A percentile compares a stretch with the other conserved stretches of the same genome.
Evolutionary conservation across 1,284 basidiomycete species (phyloP).

Genomic region (Albatrellus sp.): DNA sequence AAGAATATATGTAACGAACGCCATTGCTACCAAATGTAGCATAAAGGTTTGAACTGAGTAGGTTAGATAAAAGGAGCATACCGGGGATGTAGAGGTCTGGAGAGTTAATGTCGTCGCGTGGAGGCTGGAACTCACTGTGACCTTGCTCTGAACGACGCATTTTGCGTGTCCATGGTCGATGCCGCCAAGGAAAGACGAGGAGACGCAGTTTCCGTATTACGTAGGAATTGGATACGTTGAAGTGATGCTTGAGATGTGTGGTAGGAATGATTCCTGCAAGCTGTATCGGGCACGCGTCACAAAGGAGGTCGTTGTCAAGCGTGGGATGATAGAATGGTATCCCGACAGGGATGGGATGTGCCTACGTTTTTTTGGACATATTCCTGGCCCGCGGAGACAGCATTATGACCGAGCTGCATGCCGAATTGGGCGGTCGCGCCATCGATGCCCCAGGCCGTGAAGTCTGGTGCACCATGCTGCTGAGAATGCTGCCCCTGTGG

Average conservation of each 20-base stretch:
- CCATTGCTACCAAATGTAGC: conserved; percentile 59
- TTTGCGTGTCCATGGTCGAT: conserved; percentile 71
- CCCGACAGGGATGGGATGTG: conserved; percentile 7
- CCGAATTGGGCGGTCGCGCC: conserved; percentile 94
- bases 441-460: conserved; percentile 75
- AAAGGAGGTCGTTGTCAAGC: too few relatives aligned
- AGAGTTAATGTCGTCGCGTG: conserved; percentile 90
- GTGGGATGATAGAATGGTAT: neutral
- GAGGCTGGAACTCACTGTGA: conserved; percentile 75
- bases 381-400: conserved; percentile 88
- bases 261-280: conserved; percentile 72
- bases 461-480: conserved; percentile 29
- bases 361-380: conserved; percentile 91
- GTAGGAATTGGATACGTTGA: conserved; percentile 95
- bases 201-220: conserved; percentile 86
- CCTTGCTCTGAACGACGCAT: conserved; percentile 51
- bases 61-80: conserved; percentile 26
- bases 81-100: conserved; percentile 96
- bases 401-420: conserved; percentile 89
- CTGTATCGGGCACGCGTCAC: conserved; percentile 24
- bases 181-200: conserved; percentile 93
- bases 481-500: conserved; percentile 14
- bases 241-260: conserved; percentile 80
- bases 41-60: conserved; percentile 1
- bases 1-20: conserved; percentile 91